phyloP scores from a whole-genome alignment of 2,329 filamentous ascomycete genomes.

The Trichoderma sp. region DNA sequence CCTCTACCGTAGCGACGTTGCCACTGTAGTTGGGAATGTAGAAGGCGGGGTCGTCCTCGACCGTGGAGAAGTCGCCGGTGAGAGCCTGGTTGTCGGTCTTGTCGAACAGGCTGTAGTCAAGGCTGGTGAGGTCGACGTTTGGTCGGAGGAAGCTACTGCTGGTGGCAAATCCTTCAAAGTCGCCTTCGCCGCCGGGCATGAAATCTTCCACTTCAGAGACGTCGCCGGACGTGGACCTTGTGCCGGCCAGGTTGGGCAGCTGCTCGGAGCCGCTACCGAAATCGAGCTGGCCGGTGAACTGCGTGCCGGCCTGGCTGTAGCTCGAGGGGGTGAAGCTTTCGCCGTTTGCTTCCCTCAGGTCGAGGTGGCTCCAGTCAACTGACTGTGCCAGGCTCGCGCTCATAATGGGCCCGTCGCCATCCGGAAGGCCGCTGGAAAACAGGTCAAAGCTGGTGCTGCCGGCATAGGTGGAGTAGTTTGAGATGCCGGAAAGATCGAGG shows the following conservation, averaged over 20 bases:
- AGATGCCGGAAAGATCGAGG: slow-evolving; percentile 58
- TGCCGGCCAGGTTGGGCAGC: slow-evolving; percentile 55
- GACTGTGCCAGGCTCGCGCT: slow-evolving; percentile 61
- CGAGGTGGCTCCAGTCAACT: slow-evolving; percentile 50
- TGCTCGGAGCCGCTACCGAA: slow-evolving; percentile 56
- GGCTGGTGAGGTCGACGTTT: slow-evolving; percentile 46
- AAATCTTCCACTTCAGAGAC: slow-evolving; percentile 68
- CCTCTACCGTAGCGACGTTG: slow-evolving; percentile 38
- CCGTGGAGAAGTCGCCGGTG: slow-evolving; percentile 47
- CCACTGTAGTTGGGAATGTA: slow-evolving; percentile 52
- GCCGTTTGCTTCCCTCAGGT: slow-evolving; percentile 47
- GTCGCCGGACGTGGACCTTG: slow-evolving; percentile 64
- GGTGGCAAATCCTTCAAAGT: slow-evolving; percentile 50
- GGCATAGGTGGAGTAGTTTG: slow-evolving; percentile 51
- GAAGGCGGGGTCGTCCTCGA: slow-evolving; percentile 54
- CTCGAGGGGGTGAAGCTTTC: slow-evolving; percentile 55
- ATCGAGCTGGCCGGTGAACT: slow-evolving; percentile 54
- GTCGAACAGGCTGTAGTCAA: slow-evolving; percentile 60
- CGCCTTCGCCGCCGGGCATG: slow-evolving; percentile 49
- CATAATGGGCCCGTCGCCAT: slow-evolving; percentile 60
- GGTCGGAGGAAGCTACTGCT: slow-evolving; percentile 51
- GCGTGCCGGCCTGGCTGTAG: slow-evolving; percentile 55
- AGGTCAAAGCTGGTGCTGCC: slow-evolving; percentile 52
- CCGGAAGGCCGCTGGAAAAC: slow-evolving; percentile 46
- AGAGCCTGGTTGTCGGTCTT: slow-evolving; percentile 47